Conservation (phyloP, 257 asterid genomes). For the Petrea volubilis region DNA sequence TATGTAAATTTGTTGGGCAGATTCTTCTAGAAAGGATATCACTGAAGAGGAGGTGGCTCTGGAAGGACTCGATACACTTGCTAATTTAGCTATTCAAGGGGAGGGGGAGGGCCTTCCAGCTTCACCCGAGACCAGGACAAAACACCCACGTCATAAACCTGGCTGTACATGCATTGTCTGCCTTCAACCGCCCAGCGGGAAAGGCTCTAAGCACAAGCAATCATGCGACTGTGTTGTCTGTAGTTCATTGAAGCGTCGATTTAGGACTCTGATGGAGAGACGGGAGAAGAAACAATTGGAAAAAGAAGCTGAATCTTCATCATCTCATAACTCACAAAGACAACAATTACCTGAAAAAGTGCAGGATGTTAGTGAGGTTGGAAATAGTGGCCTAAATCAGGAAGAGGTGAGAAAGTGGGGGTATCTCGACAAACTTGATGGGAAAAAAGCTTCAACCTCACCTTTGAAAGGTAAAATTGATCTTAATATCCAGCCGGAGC, state of each 20-base stretch:
- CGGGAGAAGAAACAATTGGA: conserved; percentile 55
- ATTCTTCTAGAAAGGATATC: conserved; percentile 42
- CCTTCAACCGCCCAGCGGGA: conserved; percentile 84
- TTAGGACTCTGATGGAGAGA: conserved; percentile 60
- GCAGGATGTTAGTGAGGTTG: conserved; percentile 17
- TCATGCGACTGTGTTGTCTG: conserved; percentile 69
- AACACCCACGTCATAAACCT: conserved; percentile 76
- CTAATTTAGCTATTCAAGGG: conserved; percentile 60
- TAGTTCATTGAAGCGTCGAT: conserved; percentile 58
- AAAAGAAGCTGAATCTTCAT: conserved; percentile 44
- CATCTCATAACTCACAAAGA: conserved; percentile 34
- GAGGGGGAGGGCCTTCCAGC: conserved; percentile 46
- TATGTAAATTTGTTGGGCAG: conserved; percentile 37
- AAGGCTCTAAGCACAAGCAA: conserved; percentile 63
- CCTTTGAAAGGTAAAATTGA: conserved; percentile 75
- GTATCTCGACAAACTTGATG: conserved; percentile 29
- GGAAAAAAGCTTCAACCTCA: conserved; percentile 29
- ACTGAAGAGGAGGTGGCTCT: conserved; percentile 42
- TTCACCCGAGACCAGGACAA: conserved; percentile 54
- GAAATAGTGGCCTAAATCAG: conserved; percentile 24
- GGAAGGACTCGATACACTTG: conserved; percentile 77
- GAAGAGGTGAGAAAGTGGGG: conserved; percentile 35
- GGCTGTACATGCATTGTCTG: conserved; percentile 84
- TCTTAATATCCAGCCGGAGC: conserved; percentile 85
- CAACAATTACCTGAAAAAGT: conserved; percentile 32